These are phyloP conservation scores for Wakefieldia striispora DNA, from an alignment of 768 basidiomycete species.

Conservation along the genomic window DNA sequence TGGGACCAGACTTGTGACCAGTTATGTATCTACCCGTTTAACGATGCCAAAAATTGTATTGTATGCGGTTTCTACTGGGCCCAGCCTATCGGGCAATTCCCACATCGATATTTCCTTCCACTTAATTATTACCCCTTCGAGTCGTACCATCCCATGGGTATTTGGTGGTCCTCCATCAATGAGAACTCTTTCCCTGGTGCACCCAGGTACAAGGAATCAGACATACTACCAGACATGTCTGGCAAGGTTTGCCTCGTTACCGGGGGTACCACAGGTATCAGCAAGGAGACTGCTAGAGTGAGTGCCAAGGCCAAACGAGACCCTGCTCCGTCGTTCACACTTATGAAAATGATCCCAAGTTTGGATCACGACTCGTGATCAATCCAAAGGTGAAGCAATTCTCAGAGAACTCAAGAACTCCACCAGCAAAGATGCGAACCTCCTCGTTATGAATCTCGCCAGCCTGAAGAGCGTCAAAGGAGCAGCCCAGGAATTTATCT, in stretches of 20 bases:
- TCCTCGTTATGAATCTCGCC: conserved; percentile 43
- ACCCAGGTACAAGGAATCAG: conserved; percentile 18
- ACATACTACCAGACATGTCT: conserved; percentile 38
- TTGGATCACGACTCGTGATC: conserved; percentile 26
- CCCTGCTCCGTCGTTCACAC: not conserved
- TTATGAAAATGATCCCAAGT: conserved; percentile 8
- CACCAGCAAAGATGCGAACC: conserved; percentile 26
- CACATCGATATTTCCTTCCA: too few relatives aligned
- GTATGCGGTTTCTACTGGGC: too few relatives aligned
- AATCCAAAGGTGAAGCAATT: conserved; percentile 14
- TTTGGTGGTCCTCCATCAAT: not conserved
- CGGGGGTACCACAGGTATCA: conserved; percentile 50
- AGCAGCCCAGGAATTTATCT: conserved; percentile 40
- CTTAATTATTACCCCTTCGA: not conserved
- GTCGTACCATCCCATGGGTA: conserved; percentile 5
- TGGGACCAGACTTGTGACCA: too few relatives aligned
- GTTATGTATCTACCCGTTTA: too few relatives aligned
- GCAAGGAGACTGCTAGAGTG: conserved; percentile 43
- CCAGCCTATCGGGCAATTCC: too few relatives aligned
- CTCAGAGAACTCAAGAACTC: conserved; percentile 16
- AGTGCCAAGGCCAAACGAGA: not conserved
- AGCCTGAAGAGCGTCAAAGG: conserved; percentile 37
- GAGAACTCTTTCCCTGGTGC: conserved; percentile 21
- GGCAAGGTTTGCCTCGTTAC: conserved; percentile 41
- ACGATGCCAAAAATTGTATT: too few relatives aligned